Base-by-base conservation (phyloP, 106 monocot genomes). In the Dendrobium officinale region DNA sequence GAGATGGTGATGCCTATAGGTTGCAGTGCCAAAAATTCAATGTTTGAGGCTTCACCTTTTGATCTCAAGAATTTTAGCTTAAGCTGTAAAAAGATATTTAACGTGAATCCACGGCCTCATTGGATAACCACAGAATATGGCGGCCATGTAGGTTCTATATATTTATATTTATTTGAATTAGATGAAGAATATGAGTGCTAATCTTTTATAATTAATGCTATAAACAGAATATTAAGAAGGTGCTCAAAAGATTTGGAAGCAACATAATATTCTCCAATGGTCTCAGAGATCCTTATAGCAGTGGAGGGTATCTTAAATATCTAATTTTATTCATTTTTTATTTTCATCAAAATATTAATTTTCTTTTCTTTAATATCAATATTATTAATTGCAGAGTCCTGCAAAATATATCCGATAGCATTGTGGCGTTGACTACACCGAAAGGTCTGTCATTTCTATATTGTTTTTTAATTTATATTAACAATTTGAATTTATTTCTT, bases 201-300 rank as follows among this genome's bases (percentile, higher is more conserved):
- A 9, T 7, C 2, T 29, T 2, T 78, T 7, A 19, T 22, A 56
- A 79, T 20, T 42, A 47, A 31, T 68, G 8, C 37, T 37, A 37
- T 55, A 11, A 78, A 61, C 87, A 90, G 90, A 82, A 73, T 42
- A 87, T 90, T 40, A 80, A 83, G 47, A 19, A 45, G 44, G 85
- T 81, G 5, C 83, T 90, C 6, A 72, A 87, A 79, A 84, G 72
- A 42, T 89, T 89, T 78, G 89, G 84, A 44, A 89, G 89, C 75
- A 86, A 89, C 85, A 85, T 89, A 9, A 83, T 90, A 41, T 90
- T 90, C 77, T 87, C 90, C 54, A 90, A 90, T 79, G 90, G 87
- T 37, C 80, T 90, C 73, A 87, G 75, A 77, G 90, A 90, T 66
- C 90, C 90, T 5, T 87, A 82, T 75, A 87, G 90, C 73, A 90